A percentile compares a stretch with the other conserved stretches of the same genome.
Conservation (phyloP, 2,329 filamentous ascomycete species). For the Trichoderma endophyticum region DNA sequence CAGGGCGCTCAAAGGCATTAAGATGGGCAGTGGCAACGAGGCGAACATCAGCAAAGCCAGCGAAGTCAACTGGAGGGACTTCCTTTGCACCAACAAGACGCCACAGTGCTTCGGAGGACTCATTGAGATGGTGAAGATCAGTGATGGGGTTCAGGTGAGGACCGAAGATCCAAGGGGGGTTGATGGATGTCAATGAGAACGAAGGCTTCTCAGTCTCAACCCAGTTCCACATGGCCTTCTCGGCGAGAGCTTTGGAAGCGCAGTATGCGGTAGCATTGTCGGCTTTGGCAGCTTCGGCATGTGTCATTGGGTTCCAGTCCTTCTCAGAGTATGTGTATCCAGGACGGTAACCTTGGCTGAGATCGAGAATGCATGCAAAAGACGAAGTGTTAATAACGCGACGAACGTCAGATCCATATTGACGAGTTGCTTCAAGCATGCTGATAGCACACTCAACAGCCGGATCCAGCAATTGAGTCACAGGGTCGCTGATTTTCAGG, state of each 20-base stretch:
- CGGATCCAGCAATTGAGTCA: constrained; percentile 50
- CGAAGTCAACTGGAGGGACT: constrained; percentile 25
- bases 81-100: constrained; percentile 20
- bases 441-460: constrained; percentile 52
- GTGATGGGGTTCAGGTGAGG: constrained; percentile 42
- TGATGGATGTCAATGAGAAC: constrained; percentile 61
- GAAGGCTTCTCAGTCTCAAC: constrained; percentile 33
- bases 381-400: constrained; percentile 57
- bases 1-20: constrained; percentile 51
- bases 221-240: constrained; percentile 61
- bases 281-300: constrained; percentile 21
- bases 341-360: constrained; percentile 36
- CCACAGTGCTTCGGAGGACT: constrained; percentile 22
- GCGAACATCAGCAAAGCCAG: constrained; percentile 52
- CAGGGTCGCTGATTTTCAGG: constrained; percentile 54
- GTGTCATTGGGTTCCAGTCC: constrained; percentile 31
- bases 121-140: constrained; percentile 20
- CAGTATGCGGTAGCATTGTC: constrained; percentile 25
- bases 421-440: constrained; percentile 47
- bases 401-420: constrained; percentile 51
- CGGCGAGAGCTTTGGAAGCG: constrained; percentile 53
- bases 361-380: constrained; percentile 43
- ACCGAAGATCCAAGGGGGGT: constrained; percentile 61
- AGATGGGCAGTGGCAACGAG: constrained; percentile 62
- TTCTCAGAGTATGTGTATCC: constrained; percentile 26